These are phyloP conservation scores for Debaryomyces coudertii DNA, from an alignment of 1,139 yeast species.

Conservation along the genomic window DNA sequence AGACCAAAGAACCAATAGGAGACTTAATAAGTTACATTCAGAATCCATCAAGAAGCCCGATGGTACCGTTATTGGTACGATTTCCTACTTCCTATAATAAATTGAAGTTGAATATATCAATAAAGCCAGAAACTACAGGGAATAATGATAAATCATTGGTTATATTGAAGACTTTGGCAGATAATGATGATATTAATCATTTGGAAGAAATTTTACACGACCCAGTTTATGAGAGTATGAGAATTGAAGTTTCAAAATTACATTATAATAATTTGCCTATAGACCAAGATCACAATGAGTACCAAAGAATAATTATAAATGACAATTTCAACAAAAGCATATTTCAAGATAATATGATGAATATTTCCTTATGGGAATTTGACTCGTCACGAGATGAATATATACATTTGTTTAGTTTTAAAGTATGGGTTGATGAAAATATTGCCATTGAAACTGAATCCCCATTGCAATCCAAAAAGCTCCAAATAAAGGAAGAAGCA, in stretches of 20 bases:
- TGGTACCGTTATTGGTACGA: slow-evolving; percentile 33
- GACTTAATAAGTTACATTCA: slow-evolving; percentile 31
- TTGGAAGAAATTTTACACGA: slow-evolving; percentile 14
- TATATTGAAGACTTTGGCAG: slow-evolving; percentile 29
- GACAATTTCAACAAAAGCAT: slow-evolving; percentile 28
- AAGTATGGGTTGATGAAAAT: slow-evolving; percentile 34
- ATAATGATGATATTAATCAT: slow-evolving; percentile 15
- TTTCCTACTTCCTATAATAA: slow-evolving; percentile 26
- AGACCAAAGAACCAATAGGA: slow-evolving; percentile 16
- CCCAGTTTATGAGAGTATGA: slow-evolving; percentile 8
- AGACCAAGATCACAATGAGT: slow-evolving; percentile 20
- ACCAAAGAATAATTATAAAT: slow-evolving; percentile 35
- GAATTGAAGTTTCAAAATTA: slow-evolving; percentile 33
- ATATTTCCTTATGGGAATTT: slow-evolving; percentile 35
- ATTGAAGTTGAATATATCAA: slow-evolving; percentile 32
- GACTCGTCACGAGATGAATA: slow-evolving; percentile 23
- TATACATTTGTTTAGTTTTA: slow-evolving; percentile 30
- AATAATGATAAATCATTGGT: slow-evolving; percentile 24
- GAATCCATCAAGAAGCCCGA: slow-evolving; percentile 19
- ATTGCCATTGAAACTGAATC: background rate
- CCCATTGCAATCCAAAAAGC: background rate
- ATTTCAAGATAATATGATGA: slow-evolving; percentile 26
- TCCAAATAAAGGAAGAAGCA: background rate
- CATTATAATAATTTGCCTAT: slow-evolving; percentile 32
- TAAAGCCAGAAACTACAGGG: slow-evolving; percentile 18